Evolutionary conservation across 2,329 filamentous ascomycete species (phyloP), one percentile per base, ranked within the genome.

Genomic region (Elsinoe fawcettii): DNA sequence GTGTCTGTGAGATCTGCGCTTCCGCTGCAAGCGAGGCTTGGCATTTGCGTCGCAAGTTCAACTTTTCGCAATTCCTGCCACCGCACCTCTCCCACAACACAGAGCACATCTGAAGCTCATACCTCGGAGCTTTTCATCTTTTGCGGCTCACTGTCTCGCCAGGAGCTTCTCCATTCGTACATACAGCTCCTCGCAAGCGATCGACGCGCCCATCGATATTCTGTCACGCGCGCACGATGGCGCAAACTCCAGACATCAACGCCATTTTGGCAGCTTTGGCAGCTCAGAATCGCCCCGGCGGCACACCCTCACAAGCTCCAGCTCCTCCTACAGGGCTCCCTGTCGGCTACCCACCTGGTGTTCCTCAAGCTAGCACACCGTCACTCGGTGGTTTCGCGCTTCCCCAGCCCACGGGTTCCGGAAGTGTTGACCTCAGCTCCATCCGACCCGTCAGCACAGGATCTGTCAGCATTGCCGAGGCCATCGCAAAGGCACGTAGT

Each of bases 391-490:
- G 71, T 58, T 82, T 77, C 65, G 69, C 72, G 27, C 74, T 86
- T 27, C 86, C 87, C 2, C 84, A 84, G 63, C 87, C 88, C 2
- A 82, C 85, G 5, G 80, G 80, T 57, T 87, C 86, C 59, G 89
- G 89, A 53, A 90, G 82, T 64, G 77, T 95, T 61, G 89, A 95
- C 67, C 73, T 95, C 55, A 91, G 86, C 72, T 80, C 82, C 57
- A 88, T 93, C 67, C 87, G 87, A 66, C 89, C 90, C 3, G 80
- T 86, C 57, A 89, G 81, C 68, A 88, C 87, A 27, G 90, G 90
- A 59, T 89, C 86, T 18, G 85, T 95, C 64, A 92, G 85, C 71
- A 85, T 95, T 62, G 82, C 86, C 59, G 89, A 95, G 70, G 87
- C 89, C 51, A 85, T 95, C 65, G 88, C 90, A 37, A 89, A 90